These are phyloP conservation scores for Fomitopsis pinicola DNA, from an alignment of 1,284 basidiomycete genomes.

Conservation along the genomic window DNA sequence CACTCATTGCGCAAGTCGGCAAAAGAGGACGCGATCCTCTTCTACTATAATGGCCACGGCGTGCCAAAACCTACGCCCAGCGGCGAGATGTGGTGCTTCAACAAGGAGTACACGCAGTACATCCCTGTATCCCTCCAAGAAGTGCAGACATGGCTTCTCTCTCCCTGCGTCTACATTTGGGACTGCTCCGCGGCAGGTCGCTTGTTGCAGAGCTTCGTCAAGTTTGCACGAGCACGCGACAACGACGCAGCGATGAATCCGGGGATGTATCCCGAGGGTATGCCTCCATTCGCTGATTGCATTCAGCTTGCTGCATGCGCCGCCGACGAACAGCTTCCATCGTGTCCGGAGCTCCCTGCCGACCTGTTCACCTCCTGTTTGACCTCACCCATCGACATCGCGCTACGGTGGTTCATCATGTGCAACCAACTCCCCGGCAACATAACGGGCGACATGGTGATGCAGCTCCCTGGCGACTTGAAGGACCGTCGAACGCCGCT, in stretches of 20 bases:
- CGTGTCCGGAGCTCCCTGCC: conserved; percentile 94
- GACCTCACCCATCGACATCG: conserved; percentile 97
- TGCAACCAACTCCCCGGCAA: conserved; percentile 80
- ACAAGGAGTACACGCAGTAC: conserved; percentile 96
- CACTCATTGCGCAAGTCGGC: conserved; percentile 82
- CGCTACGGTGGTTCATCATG: conserved; percentile 91
- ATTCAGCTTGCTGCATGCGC: conserved; percentile 96
- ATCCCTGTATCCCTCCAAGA: conserved; percentile 96
- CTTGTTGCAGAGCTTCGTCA: conserved; percentile 88
- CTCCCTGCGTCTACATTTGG: conserved; percentile 98
- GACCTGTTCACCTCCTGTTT: conserved; percentile 98
- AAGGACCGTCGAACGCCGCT: conserved; percentile 95
- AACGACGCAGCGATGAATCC: conserved; percentile 65
- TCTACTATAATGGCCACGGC: conserved; percentile 99
- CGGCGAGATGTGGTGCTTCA: conserved; percentile 99
- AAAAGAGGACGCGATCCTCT: conserved; percentile 91
- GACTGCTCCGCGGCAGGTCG: conserved; percentile 97
- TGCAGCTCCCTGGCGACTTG: conserved; percentile 94
- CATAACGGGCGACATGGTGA: conserved; percentile 87
- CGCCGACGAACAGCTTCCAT: conserved; percentile 88
- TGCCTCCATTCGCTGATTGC: conserved; percentile 80
- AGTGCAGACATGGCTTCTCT: conserved; percentile 87
- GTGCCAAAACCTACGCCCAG: conserved; percentile 96
- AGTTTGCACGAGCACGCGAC: conserved; percentile 83
- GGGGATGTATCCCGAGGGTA: conserved; percentile 57